phyloP scores from a whole-genome alignment of 805 yeast genomes.

The Nadsonia fulvescens region DNA sequence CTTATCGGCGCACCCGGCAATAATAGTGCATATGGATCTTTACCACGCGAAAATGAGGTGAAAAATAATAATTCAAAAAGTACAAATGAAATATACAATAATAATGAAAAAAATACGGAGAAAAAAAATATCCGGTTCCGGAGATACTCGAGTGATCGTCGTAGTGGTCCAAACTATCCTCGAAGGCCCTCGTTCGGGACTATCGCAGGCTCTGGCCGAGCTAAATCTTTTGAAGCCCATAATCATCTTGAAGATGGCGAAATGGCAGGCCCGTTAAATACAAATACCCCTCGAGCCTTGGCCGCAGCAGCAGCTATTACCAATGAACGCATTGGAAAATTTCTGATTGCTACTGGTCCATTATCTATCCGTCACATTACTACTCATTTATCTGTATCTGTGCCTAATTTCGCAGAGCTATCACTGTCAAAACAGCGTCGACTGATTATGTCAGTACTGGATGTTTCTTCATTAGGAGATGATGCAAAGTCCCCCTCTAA shows the following conservation, averaged over 20 bases:
- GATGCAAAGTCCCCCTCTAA: constrained; percentile 24
- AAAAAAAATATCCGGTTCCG: no score
- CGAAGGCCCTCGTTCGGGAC: background rate
- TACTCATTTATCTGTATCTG: constrained; percentile 52
- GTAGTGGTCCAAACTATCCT: background rate
- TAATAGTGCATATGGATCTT: no score
- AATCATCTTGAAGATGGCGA: no score
- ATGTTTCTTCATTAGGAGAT: constrained; percentile 45
- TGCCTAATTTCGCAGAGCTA: constrained; percentile 61
- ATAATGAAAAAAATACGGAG: no score
- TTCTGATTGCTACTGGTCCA: constrained; percentile 63
- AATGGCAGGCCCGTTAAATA: constrained; percentile 20
- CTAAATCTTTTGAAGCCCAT: background rate
- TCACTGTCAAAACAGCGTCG: constrained; percentile 80
- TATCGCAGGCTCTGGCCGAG: constrained; percentile 1
- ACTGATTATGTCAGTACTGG: constrained; percentile 76
- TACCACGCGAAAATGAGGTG: no score
- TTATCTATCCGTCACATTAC: constrained; percentile 83
- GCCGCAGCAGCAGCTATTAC: constrained; percentile 79
- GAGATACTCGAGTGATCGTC: no score
- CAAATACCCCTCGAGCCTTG: constrained; percentile 74
- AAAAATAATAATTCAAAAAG: no score
- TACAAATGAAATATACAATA: no score
- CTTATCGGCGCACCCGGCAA: no score
- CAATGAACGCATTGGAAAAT: constrained; percentile 52